A percentile compares a stretch with the other conserved stretches of the same genome.
Conservation (phyloP, 1,139 yeast genomes). For the Zygotorulaspora mrakii region DNA sequence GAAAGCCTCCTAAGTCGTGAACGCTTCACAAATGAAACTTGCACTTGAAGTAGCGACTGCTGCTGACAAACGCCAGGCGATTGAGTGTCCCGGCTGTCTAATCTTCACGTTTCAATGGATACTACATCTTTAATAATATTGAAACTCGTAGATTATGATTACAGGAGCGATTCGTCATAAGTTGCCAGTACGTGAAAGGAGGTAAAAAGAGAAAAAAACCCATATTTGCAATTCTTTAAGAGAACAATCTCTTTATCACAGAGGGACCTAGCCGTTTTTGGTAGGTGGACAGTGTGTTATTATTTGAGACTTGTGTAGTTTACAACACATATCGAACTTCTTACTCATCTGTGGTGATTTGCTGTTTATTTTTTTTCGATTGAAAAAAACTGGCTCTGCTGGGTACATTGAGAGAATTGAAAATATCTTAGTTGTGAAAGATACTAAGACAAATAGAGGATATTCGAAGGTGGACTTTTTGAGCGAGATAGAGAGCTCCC, state of each 20-base stretch:
- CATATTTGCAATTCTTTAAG: not conserved
- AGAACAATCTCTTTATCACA: too few species aligned
- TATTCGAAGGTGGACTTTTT: not conserved
- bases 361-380: not conserved
- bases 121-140: too few species aligned
- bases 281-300: not conserved
- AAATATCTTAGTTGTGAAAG: not conserved
- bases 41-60: too few species aligned
- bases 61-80: too few species aligned
- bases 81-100: too few species aligned
- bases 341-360: not conserved
- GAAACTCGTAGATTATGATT: not conserved
- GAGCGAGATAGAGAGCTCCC: not conserved
- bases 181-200: not conserved
- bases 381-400: not conserved
- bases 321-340: not conserved
- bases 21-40: too few species aligned
- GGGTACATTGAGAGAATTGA: not conserved
- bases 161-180: not conserved
- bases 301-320: not conserved
- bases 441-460: not conserved
- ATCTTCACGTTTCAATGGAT: too few species aligned
- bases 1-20: too few species aligned
- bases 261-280: too few species aligned
- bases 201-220: not conserved